A percentile compares a stretch with the other conserved stretches of the same genome.
Conservation (phyloP, 805 yeast genomes). For the Candida maltosa region DNA sequence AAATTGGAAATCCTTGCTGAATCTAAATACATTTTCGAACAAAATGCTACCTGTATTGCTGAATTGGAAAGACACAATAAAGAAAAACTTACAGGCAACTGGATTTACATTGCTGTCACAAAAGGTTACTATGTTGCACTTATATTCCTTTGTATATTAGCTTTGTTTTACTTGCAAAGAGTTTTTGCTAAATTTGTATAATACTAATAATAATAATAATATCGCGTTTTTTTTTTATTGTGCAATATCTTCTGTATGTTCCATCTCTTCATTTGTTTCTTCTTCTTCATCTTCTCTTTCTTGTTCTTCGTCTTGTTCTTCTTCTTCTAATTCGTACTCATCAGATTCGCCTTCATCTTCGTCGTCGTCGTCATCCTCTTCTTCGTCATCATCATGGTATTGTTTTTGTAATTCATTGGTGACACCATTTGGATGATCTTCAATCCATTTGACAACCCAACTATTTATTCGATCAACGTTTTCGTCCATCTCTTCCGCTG, state of each 20-base stretch:
- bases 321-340: neutral
- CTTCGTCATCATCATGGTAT: slow-evolving; percentile 13
- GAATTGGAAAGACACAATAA: slow-evolving; percentile 71
- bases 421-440: slow-evolving; percentile 42
- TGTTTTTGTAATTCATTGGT: slow-evolving; percentile 23
- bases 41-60: slow-evolving; percentile 56
- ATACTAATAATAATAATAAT: no score
- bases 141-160: slow-evolving; percentile 26
- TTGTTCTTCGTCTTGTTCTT: slow-evolving; percentile 9
- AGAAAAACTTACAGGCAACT: slow-evolving; percentile 49
- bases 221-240: neutral
- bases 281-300: neutral
- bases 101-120: slow-evolving; percentile 52
- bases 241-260: slow-evolving; percentile 6
- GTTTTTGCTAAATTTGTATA: slow-evolving; percentile 13
- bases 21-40: slow-evolving; percentile 59
- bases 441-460: slow-evolving; percentile 78
- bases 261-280: slow-evolving; percentile 4
- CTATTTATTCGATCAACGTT: slow-evolving; percentile 71
- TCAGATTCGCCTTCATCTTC: slow-evolving; percentile 6
- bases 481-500: slow-evolving; percentile 72
- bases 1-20: slow-evolving; percentile 69
- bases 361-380: slow-evolving; percentile 11
- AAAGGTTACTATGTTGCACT: slow-evolving; percentile 48
- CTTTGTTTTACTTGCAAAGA: slow-evolving; percentile 34